These are phyloP conservation scores for Collybiopsis luxurians DNA, from an alignment of 768 basidiomycete genomes.

Conservation along the genomic window DNA sequence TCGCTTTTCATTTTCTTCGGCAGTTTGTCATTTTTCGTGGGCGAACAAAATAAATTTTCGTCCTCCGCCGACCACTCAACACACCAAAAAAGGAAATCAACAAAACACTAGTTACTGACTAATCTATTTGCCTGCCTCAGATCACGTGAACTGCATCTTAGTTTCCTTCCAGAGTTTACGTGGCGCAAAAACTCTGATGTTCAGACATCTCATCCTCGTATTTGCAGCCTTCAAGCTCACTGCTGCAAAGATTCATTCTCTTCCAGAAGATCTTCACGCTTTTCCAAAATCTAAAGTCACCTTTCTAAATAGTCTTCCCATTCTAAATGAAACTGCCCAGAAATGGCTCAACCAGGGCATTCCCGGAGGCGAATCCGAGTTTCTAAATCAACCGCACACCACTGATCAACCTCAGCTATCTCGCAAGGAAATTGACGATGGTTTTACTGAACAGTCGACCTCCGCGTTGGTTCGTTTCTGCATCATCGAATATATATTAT, in stretches of 20 bases:
- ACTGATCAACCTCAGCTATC: conserved; percentile 34
- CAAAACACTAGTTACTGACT: too few species aligned
- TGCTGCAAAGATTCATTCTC: conserved; percentile 52
- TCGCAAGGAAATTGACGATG: conserved; percentile 61
- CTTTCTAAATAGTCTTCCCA: conserved; percentile 77
- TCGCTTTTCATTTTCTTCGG: background rate
- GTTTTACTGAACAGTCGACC: conserved; percentile 34
- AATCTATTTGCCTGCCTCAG: too few species aligned
- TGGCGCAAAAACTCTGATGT: conserved; percentile 1
- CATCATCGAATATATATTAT: conserved; percentile 17
- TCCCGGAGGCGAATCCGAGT: conserved; percentile 72
- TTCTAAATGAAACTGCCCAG: conserved; percentile 69
- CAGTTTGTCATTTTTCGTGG: background rate
- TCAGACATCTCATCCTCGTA: conserved; percentile 3
- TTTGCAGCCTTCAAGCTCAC: conserved; percentile 25
- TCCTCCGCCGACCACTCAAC: too few species aligned
- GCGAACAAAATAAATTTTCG: background rate
- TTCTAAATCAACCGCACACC: conserved; percentile 60
- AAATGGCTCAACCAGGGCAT: conserved; percentile 74
- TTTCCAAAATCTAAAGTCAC: conserved; percentile 81
- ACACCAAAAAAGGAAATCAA: too few species aligned
- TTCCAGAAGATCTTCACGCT: conserved; percentile 78
- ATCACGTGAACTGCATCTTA: background rate
- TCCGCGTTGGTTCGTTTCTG: conserved; percentile 36
- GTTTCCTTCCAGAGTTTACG: background rate